These are phyloP conservation scores for Rickenella mellea DNA, from an alignment of 768 basidiomycete species.

Conservation along the genomic window DNA sequence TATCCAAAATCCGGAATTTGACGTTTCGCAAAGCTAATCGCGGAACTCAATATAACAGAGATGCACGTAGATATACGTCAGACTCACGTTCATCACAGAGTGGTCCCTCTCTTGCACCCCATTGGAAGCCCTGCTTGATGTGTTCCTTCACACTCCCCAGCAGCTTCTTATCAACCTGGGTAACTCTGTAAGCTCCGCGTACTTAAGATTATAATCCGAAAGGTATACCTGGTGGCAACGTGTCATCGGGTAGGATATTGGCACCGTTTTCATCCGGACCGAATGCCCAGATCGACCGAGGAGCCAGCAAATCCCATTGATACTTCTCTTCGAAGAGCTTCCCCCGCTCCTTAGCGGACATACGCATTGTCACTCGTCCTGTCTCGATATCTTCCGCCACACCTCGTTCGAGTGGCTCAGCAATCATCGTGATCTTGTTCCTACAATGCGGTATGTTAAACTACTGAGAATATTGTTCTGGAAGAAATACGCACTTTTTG, in stretches of 20 bases:
- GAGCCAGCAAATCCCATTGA: conserved; percentile 96
- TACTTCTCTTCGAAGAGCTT: conserved; percentile 96
- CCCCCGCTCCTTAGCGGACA: conserved; percentile 91
- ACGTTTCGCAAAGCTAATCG: conserved; percentile 90
- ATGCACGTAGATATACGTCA: conserved; percentile 2
- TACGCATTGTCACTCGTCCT: conserved; percentile 87
- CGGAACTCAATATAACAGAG: conserved; percentile 1
- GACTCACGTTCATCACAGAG: conserved; percentile 95
- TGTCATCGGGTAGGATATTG: conserved; percentile 92
- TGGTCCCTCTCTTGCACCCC: conserved; percentile 97
- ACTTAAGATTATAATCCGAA: not conserved
- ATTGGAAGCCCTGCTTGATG: conserved; percentile 98
- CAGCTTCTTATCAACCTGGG: conserved; percentile 86
- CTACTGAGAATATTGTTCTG: conserved; percentile 9
- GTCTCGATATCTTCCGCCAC: conserved; percentile 95
- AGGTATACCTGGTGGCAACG: conserved; percentile 71
- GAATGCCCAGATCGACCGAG: conserved; percentile 98
- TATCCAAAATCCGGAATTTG: conserved; percentile 93
- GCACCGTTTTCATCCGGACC: conserved; percentile 94
- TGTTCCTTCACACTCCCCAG: conserved; percentile 85
- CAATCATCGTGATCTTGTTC: conserved; percentile 98
- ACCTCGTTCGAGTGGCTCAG: conserved; percentile 92
- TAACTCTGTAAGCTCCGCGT: not conserved
- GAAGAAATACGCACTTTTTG: conserved; percentile 58
- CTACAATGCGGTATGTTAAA: conserved; percentile 27